Evolutionary conservation across 164 flowering plant genomes (phyloP).

Genomic region (Litsea cubeba): DNA sequence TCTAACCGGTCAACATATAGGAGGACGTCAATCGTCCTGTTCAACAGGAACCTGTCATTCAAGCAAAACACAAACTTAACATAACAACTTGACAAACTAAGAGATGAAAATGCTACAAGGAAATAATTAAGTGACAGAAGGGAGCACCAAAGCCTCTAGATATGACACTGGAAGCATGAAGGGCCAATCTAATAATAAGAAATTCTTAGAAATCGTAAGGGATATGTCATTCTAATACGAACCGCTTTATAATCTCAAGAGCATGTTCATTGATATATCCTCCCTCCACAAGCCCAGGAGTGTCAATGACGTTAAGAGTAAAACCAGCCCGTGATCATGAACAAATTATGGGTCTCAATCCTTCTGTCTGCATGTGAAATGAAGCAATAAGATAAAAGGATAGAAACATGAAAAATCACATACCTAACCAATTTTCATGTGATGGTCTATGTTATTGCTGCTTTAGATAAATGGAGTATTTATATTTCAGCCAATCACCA

Average conservation of each 20-base stretch:
- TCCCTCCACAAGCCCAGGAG: slow-evolving; percentile 95
- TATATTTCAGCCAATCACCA: background rate
- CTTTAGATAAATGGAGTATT: background rate
- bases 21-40: slow-evolving; percentile 90
- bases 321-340: slow-evolving; percentile 76
- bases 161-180: background rate
- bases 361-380: slow-evolving; percentile 55
- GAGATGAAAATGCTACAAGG: background rate
- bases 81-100: background rate
- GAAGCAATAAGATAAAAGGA: background rate
- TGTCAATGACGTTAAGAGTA: slow-evolving; percentile 78
- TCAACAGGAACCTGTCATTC: slow-evolving; percentile 65
- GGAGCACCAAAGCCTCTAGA: background rate
- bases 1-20: slow-evolving; percentile 96
- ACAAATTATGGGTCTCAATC: slow-evolving; percentile 70
- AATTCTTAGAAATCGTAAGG: background rate
- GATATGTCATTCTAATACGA: slow-evolving; percentile 4
- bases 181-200: background rate
- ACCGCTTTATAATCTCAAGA: slow-evolving; percentile 83
- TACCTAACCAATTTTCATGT: background rate
- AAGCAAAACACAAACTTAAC: slow-evolving; percentile 4
- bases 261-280: slow-evolving; percentile 85
- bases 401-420: no score
- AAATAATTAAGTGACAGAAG: no score
- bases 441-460: background rate